These are phyloP conservation scores for Phytopythium chamaehyphon DNA, from an alignment of 352 stramenopile genomes.

Conservation along the genomic window DNA sequence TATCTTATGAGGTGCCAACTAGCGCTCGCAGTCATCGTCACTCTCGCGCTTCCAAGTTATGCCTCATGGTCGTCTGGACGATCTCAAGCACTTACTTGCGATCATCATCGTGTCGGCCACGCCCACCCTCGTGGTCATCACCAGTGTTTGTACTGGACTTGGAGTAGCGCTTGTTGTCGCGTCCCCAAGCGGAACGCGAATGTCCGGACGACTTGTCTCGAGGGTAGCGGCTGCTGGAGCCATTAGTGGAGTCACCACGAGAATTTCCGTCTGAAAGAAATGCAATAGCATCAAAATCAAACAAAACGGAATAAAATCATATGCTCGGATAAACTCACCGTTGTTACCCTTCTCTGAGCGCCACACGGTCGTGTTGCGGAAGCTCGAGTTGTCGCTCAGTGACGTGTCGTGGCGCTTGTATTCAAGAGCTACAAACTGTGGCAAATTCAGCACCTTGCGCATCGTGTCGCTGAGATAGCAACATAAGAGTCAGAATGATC, in stretches of 20 bases:
- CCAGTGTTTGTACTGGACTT: slow-evolving; percentile 26
- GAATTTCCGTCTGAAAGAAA: slow-evolving; percentile 1
- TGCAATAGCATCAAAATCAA: background rate
- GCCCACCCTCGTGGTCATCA: slow-evolving; percentile 27
- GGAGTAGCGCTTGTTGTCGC: slow-evolving; percentile 52
- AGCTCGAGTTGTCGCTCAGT: slow-evolving; percentile 76
- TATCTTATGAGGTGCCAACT: no score
- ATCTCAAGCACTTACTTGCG: background rate
- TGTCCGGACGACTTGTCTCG: slow-evolving; percentile 36
- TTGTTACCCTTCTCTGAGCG: slow-evolving; percentile 49
- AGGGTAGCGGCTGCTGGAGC: slow-evolving; percentile 37
- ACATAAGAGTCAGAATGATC: no score
- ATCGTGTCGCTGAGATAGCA: slow-evolving; percentile 72
- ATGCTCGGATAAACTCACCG: slow-evolving; percentile 1
- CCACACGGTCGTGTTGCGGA: slow-evolving; percentile 79
- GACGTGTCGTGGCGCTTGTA: slow-evolving; percentile 91
- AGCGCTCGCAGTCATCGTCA: no score
- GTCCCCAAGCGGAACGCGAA: slow-evolving; percentile 51
- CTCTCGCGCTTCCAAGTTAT: no score
- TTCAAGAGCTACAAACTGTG: slow-evolving; percentile 88
- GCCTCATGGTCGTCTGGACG: no score
- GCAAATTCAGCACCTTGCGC: slow-evolving; percentile 87
- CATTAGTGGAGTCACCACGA: slow-evolving; percentile 5
- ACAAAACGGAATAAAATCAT: background rate
- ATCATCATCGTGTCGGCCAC: slow-evolving; percentile 29